Percentiles rank a stretch among this genome's conserved stretches.
phyloP scores from a whole-genome alignment of 805 yeast species.

The Teunomyces lycoperdinae region DNA sequence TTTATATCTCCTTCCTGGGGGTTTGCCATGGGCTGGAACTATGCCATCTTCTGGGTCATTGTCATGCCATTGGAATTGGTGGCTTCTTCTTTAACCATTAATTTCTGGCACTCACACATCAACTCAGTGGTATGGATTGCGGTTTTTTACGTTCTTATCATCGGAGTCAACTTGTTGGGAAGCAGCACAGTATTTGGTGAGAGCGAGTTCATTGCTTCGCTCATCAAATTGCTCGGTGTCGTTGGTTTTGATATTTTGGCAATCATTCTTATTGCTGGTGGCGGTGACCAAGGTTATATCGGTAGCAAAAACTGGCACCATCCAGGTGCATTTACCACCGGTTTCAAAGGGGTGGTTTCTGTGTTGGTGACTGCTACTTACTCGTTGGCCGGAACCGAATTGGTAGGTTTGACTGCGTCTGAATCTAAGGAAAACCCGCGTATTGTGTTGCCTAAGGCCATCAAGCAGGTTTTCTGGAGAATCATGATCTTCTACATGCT shows the following conservation, averaged over 20 bases:
- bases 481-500: constrained; percentile 39
- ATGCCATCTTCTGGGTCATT: constrained; percentile 43
- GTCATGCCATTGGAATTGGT: constrained; percentile 43
- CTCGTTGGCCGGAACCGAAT: constrained; percentile 43
- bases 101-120: constrained; percentile 37
- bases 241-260: constrained; percentile 42
- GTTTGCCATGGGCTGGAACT: constrained; percentile 46
- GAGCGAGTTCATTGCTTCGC: constrained; percentile 34
- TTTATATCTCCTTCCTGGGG: constrained; percentile 46
- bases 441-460: constrained; percentile 38
- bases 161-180: constrained; percentile 28
- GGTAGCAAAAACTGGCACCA: constrained; percentile 38
- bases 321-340: constrained; percentile 36
- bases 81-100: constrained; percentile 39
- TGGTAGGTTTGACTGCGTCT: constrained; percentile 38
- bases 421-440: constrained; percentile 38
- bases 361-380: constrained; percentile 41
- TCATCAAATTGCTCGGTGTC: constrained; percentile 36
- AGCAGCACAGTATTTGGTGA: constrained; percentile 39
- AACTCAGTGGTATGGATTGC: constrained; percentile 43
- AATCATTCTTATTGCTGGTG: constrained; percentile 38
- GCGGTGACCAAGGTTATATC: constrained; percentile 36
- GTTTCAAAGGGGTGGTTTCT: constrained; percentile 36
- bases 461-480: constrained; percentile 43
- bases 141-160: constrained; percentile 35